phyloP scores from a whole-genome alignment of 345 rosid species.

The Ceriops zippeliana region DNA sequence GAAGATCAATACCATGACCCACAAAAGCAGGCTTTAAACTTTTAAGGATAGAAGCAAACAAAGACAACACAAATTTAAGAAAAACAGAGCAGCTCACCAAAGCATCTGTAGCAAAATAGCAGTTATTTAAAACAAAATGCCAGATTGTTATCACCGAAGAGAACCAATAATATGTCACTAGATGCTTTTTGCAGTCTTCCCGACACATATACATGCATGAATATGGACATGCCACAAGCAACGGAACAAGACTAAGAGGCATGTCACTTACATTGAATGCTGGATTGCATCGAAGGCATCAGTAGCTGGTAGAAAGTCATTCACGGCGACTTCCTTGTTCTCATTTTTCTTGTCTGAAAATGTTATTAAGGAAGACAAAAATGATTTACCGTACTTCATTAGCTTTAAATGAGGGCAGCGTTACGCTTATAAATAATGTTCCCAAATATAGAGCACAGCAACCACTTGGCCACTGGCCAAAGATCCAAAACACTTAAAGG shows the following conservation, averaged over 20 bases:
- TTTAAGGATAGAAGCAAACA: too few relatives aligned
- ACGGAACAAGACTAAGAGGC: neutral
- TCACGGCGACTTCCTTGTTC: constrained; percentile 40
- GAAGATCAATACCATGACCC: neutral
- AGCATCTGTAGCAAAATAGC: too few relatives aligned
- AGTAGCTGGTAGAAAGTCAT: constrained; percentile 34
- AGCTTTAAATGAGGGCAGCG: neutral
- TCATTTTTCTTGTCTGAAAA: constrained; percentile 49
- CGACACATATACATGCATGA: too few relatives aligned
- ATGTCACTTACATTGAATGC: constrained; percentile 25
- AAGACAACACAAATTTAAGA: neutral
- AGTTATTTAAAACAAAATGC: too few relatives aligned
- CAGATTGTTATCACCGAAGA: neutral
- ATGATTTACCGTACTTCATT: neutral
- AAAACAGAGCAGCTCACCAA: too few relatives aligned
- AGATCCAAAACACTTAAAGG: constrained; percentile 13
- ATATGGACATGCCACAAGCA: neutral
- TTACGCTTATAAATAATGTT: neutral
- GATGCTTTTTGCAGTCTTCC: neutral
- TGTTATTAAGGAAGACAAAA: constrained; percentile 12
- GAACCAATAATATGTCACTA: neutral
- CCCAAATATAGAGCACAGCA: neutral
- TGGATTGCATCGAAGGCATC: constrained; percentile 29
- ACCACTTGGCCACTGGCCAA: neutral
- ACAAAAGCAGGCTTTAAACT: neutral